A percentile compares a stretch with the other conserved stretches of the same genome.
These are phyloP conservation scores for Neoascochyta sp. DNA, from an alignment of 2,329 filamentous ascomycete species.

Conservation along the genomic window DNA sequence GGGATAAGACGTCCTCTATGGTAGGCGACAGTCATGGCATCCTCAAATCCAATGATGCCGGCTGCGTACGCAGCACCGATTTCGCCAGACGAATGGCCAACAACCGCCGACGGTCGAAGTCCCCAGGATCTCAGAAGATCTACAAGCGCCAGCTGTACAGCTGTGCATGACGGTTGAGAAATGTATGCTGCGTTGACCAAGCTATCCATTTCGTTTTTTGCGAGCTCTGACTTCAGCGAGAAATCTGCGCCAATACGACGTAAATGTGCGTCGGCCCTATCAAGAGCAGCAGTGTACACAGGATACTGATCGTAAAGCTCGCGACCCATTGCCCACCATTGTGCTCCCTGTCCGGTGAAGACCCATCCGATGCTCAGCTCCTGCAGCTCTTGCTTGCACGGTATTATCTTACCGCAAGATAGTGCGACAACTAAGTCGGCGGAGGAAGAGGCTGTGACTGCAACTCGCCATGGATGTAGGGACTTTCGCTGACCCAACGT, in stretches of 20 bases:
- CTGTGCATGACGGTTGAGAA: conserved; percentile 28
- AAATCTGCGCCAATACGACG: conserved; percentile 1
- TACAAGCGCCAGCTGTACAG: conserved; percentile 26
- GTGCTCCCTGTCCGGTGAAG: conserved; percentile 32
- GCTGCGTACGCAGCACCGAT: conserved; percentile 31
- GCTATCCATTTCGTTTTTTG: conserved; percentile 16
- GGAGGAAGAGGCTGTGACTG: conserved; percentile 1
- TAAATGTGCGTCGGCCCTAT: conserved; percentile 1
- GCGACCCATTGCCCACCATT: conserved; percentile 22
- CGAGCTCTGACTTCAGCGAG: conserved; percentile 19
- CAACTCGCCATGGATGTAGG: conserved; percentile 3
- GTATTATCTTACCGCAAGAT: not conserved
- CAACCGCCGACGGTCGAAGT: conserved; percentile 19
- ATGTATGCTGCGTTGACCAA: conserved; percentile 19
- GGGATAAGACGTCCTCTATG: conserved; percentile 21
- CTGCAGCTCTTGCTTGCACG: conserved; percentile 1
- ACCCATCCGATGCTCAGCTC: conserved; percentile 7
- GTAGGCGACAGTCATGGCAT: conserved; percentile 26
- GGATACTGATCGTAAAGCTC: conserved; percentile 11
- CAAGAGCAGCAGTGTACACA: conserved; percentile 8
- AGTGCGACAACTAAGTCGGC: not conserved
- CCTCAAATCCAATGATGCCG: conserved; percentile 15
- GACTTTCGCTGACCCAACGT: conserved; percentile 8
- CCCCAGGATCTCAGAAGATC: conserved; percentile 26
- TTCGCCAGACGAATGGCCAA: conserved; percentile 31